These are phyloP conservation scores for Hibiscus trionum DNA, from an alignment of 345 rosid species.

Conservation along the genomic window DNA sequence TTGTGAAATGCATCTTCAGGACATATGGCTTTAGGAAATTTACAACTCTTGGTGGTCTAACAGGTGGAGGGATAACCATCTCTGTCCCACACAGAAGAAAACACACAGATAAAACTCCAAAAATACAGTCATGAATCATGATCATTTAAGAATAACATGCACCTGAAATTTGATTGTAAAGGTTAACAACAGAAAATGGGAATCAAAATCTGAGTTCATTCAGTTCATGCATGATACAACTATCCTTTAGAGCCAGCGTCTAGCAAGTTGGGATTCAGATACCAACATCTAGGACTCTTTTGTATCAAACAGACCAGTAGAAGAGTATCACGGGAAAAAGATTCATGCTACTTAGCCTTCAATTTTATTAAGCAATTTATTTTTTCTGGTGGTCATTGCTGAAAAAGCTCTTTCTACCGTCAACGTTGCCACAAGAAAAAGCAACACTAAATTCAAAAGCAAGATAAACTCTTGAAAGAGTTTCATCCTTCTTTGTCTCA, in stretches of 20 bases:
- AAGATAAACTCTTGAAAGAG: no score
- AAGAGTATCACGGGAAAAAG: no score
- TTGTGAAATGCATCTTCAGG: slow-evolving; percentile 70
- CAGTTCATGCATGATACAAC: no score
- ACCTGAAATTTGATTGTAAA: neutral
- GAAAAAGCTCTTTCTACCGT: no score
- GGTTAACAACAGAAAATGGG: neutral
- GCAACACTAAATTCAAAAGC: no score
- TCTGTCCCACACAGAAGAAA: neutral
- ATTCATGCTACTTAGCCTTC: neutral
- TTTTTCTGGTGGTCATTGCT: no score
- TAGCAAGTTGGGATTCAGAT: no score
- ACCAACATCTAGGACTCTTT: no score
- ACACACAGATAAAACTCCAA: neutral
- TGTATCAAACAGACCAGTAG: no score
- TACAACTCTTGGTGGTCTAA: slow-evolving; percentile 50
- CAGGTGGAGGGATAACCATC: slow-evolving; percentile 72
- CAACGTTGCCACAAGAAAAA: no score
- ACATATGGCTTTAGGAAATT: slow-evolving; percentile 68
- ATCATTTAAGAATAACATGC: neutral
- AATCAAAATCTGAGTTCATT: no score
- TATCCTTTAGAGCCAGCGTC: neutral
- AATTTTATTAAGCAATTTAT: neutral
- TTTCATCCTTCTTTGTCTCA: no score
- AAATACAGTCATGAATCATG: neutral